Conservation (phyloP, 139 green algal genomes). For the Helicosporidium sp. region DNA sequence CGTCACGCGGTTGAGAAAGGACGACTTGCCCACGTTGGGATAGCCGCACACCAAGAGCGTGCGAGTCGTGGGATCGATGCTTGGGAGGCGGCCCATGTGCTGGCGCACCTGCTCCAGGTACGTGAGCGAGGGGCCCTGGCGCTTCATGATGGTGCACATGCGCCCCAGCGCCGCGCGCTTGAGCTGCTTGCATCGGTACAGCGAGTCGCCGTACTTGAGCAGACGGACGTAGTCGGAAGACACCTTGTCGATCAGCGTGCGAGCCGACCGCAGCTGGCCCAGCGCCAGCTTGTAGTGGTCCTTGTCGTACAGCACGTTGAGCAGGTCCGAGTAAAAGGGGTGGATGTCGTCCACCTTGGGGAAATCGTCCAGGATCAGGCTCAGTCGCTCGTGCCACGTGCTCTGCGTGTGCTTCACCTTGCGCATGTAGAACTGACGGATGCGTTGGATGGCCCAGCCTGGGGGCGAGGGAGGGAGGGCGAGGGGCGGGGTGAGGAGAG, state of each 20-base stretch:
- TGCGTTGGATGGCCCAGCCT: conserved; percentile 78
- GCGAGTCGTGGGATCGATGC: conserved; percentile 93
- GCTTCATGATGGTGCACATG: conserved; percentile 99
- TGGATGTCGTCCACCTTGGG: conserved; percentile 96
- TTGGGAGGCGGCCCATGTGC: conserved; percentile 91
- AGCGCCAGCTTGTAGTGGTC: conserved; percentile 99
- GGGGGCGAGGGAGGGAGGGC: not conserved
- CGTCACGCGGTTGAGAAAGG: conserved; percentile 93
- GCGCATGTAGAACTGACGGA: conserved; percentile 98
- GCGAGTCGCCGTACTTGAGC: conserved; percentile 95
- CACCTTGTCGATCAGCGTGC: conserved; percentile 83
- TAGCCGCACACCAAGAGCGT: conserved; percentile 93
- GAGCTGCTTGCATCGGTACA: conserved; percentile 97
- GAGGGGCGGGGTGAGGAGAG: too few relatives aligned
- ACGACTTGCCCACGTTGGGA: conserved; percentile 95
- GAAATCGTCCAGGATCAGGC: conserved; percentile 88
- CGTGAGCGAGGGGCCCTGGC: conserved; percentile 62
- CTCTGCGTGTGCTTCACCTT: conserved; percentile 75
- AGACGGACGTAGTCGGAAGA: conserved; percentile 93
- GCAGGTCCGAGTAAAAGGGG: conserved; percentile 92
- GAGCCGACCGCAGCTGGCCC: conserved; percentile 81
- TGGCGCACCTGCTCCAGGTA: conserved; percentile 99
- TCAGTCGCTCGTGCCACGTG: conserved; percentile 87
- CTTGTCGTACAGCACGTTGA: conserved; percentile 99
- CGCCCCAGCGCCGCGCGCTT: conserved; percentile 86